Percentiles rank a stretch among this genome's conserved stretches.
Conservation (phyloP, 2,329 filamentous ascomycete genomes). For the Exophiala viscosa region DNA sequence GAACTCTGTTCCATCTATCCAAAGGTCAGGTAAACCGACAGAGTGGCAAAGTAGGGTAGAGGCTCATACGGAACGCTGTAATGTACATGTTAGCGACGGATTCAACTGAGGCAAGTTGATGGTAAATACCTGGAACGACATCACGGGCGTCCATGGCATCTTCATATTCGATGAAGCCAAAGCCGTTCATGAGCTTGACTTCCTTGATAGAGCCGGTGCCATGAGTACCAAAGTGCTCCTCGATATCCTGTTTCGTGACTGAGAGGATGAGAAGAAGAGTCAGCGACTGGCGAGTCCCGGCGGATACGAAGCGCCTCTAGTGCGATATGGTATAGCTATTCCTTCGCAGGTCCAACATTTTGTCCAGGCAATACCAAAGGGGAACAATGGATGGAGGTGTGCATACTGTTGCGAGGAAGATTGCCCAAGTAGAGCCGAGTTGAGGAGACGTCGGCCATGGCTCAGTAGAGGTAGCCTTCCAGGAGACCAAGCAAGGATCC, state of each 20-base stretch:
- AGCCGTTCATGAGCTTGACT: slow-evolving; percentile 99
- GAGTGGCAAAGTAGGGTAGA: not conserved
- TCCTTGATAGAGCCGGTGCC: slow-evolving; percentile 96
- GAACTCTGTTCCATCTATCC: slow-evolving; percentile 87
- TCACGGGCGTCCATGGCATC: slow-evolving; percentile 97
- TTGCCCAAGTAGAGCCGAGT: slow-evolving; percentile 97
- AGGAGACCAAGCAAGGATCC: not conserved
- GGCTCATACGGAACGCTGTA: slow-evolving; percentile 23
- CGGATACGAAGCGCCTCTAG: slow-evolving; percentile 12
- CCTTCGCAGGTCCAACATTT: slow-evolving; percentile 21
- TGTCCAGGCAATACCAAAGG: slow-evolving; percentile 21
- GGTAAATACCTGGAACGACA: slow-evolving; percentile 83
- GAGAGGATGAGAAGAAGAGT: slow-evolving; percentile 27
- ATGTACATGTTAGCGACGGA: slow-evolving; percentile 2
- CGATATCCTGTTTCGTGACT: slow-evolving; percentile 97
- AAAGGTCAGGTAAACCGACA: slow-evolving; percentile 31
- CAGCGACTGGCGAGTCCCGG: slow-evolving; percentile 20
- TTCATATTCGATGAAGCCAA: slow-evolving; percentile 99
- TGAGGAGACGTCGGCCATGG: slow-evolving; percentile 83
- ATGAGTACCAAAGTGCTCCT: slow-evolving; percentile 91
- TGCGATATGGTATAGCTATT: slow-evolving; percentile 14
- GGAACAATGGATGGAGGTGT: slow-evolving; percentile 23
- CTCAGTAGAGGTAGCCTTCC: slow-evolving; percentile 28
- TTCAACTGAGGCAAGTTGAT: not conserved
- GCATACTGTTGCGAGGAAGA: slow-evolving; percentile 89